These are phyloP conservation scores for Penicillium steckii DNA, from an alignment of 495 filamentous ascomycete species.

Conservation along the genomic window DNA sequence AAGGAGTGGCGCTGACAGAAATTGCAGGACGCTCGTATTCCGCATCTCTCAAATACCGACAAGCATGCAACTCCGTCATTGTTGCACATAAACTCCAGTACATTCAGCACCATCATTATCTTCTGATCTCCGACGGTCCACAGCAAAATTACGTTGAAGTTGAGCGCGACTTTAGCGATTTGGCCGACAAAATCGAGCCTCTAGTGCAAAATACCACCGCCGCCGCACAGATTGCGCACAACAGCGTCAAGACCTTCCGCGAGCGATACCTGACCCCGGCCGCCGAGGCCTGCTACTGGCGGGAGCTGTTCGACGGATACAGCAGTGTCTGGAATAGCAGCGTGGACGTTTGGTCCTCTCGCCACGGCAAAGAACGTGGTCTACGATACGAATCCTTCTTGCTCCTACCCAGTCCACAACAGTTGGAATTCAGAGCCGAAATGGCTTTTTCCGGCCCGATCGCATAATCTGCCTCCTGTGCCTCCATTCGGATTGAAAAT, in stretches of 20 bases:
- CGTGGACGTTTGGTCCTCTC: slow-evolving; percentile 20
- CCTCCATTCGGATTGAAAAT: neutral
- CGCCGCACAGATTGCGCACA: slow-evolving; percentile 54
- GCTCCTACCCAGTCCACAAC: slow-evolving; percentile 30
- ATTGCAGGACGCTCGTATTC: slow-evolving; percentile 48
- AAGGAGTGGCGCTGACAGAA: neutral
- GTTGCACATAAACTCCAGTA: slow-evolving; percentile 50
- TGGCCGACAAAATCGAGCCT: slow-evolving; percentile 51
- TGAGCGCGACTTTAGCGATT: slow-evolving; percentile 54
- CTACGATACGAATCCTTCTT: slow-evolving; percentile 43
- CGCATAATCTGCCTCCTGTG: neutral
- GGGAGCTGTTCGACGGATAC: slow-evolving; percentile 48
- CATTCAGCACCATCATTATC: slow-evolving; percentile 45
- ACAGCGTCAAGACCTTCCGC: slow-evolving; percentile 53
- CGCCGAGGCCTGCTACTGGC: slow-evolving; percentile 61
- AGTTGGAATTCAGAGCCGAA: slow-evolving; percentile 31
- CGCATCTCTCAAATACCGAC: slow-evolving; percentile 57
- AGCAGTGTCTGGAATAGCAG: slow-evolving; percentile 41
- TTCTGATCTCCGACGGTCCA: slow-evolving; percentile 44
- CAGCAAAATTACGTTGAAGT: slow-evolving; percentile 64
- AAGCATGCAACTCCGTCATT: slow-evolving; percentile 59
- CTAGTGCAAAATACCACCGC: slow-evolving; percentile 41
- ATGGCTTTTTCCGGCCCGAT: neutral
- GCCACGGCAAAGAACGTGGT: slow-evolving; percentile 23
- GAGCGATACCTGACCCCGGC: slow-evolving; percentile 59